Evolutionary conservation across 2,329 filamentous ascomycete species (phyloP).

Genomic region (Pseudogymnoascus sp.): DNA sequence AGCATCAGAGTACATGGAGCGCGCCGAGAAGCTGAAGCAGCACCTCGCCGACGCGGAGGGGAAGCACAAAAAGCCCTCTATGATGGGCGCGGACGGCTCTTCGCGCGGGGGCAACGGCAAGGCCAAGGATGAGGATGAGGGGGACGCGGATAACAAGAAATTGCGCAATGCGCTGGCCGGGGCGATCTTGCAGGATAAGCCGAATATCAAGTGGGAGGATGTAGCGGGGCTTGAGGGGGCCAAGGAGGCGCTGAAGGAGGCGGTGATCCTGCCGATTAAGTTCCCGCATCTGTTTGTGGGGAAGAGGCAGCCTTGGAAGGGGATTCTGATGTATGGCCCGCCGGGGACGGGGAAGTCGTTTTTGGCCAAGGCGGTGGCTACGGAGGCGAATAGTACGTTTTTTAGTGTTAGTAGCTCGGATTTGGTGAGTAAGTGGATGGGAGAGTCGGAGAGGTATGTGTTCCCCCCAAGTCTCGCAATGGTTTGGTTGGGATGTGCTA

Average conservation of each 20-base stretch:
- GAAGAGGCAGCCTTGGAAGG: slow-evolving; percentile 96
- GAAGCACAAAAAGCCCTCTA: slow-evolving; percentile 61
- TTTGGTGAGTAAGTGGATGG: slow-evolving; percentile 99
- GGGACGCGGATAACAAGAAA: slow-evolving; percentile 91
- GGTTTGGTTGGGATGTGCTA: too few relatives aligned
- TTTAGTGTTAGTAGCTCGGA: slow-evolving; percentile 98
- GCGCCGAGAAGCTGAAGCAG: slow-evolving; percentile 93
- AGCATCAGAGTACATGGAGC: slow-evolving; percentile 95
- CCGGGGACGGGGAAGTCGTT: slow-evolving; percentile 98
- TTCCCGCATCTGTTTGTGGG: slow-evolving; percentile 95
- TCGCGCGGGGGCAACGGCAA: slow-evolving; percentile 54
- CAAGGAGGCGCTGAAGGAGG: slow-evolving; percentile 96
- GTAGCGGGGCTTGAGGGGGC: slow-evolving; percentile 89
- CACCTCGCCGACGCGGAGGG: slow-evolving; percentile 70
- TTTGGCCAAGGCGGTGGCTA: slow-evolving; percentile 92
- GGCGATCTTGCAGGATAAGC: slow-evolving; percentile 88
- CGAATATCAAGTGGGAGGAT: slow-evolving; percentile 96
- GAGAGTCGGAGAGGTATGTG: slow-evolving; percentile 85
- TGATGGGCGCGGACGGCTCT: slow-evolving; percentile 64
- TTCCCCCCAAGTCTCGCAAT: slow-evolving; percentile 10
- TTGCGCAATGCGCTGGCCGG: slow-evolving; percentile 81
- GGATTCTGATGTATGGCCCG: slow-evolving; percentile 89
- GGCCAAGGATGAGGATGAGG: slow-evolving; percentile 45
- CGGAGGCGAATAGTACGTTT: slow-evolving; percentile 97
- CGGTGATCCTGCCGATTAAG: slow-evolving; percentile 94